Evolutionary conservation across 1,139 yeast species (phyloP).

Genomic region (Taphrina confusa): DNA sequence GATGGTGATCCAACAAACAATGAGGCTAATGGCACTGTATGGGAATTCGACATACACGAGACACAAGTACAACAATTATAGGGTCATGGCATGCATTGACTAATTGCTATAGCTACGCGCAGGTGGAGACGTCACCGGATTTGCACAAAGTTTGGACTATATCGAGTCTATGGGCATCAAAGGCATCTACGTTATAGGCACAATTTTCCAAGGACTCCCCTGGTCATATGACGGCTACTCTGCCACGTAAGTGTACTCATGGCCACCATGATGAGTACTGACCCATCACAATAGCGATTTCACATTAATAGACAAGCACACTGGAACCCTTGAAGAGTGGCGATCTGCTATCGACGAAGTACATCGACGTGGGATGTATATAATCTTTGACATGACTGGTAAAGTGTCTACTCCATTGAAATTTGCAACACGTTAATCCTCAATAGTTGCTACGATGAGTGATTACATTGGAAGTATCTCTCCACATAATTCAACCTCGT

Average conservation of each 20-base stretch:
- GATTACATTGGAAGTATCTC: slow-evolving; percentile 14
- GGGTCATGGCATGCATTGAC: no score
- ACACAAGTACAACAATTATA: slow-evolving; percentile 20
- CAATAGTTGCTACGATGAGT: slow-evolving; percentile 31
- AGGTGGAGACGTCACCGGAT: slow-evolving; percentile 34
- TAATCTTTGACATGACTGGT: slow-evolving; percentile 32
- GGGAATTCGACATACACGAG: slow-evolving; percentile 34
- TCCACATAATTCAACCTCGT: not conserved
- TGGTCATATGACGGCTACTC: slow-evolving; percentile 34
- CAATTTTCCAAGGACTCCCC: slow-evolving; percentile 25
- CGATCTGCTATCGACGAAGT: slow-evolving; percentile 26
- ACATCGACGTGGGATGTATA: slow-evolving; percentile 32
- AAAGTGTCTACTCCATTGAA: no score
- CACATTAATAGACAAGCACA: slow-evolving; percentile 31
- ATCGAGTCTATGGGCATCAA: slow-evolving; percentile 33
- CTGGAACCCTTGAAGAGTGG: slow-evolving; percentile 35
- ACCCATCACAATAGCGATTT: slow-evolving; percentile 16
- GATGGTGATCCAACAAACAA: slow-evolving; percentile 35
- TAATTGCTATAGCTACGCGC: slow-evolving; percentile 34
- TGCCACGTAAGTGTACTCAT: slow-evolving; percentile 10
- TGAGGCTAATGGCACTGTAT: slow-evolving; percentile 34
- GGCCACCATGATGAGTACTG: not conserved
- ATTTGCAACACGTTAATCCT: no score
- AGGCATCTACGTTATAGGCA: slow-evolving; percentile 32
- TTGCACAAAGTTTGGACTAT: slow-evolving; percentile 27